These are phyloP conservation scores for Fusarium humuli DNA, from an alignment of 2,329 filamentous ascomycete genomes.

Conservation along the genomic window DNA sequence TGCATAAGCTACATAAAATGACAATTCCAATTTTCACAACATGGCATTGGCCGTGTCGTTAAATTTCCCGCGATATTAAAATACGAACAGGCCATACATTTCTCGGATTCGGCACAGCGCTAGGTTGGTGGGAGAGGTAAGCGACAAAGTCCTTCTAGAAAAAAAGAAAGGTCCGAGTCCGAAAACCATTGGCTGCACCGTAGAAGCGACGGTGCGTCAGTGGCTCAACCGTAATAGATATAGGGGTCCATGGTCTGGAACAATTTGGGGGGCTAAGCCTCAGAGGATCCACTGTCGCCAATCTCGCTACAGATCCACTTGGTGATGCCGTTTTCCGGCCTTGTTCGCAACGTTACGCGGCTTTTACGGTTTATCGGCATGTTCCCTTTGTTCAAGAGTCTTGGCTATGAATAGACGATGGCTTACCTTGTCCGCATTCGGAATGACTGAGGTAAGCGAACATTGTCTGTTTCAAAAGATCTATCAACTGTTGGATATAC, in stretches of 20 bases:
- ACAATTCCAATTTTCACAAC: not conserved
- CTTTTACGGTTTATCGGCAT: conserved; percentile 12
- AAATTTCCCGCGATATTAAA: not conserved
- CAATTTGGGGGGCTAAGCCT: conserved; percentile 6
- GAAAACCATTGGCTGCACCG: conserved; percentile 2
- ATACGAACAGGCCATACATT: not conserved
- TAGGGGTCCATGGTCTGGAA: conserved; percentile 3
- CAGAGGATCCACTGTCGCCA: not conserved
- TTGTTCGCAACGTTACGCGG: conserved; percentile 10
- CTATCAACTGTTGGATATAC: not conserved
- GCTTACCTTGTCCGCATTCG: not conserved
- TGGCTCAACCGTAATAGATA: conserved; percentile 9
- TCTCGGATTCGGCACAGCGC: conserved; percentile 3
- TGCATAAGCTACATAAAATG: not conserved
- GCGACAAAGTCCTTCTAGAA: not conserved
- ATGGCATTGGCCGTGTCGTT: not conserved
- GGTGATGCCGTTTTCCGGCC: conserved; percentile 9
- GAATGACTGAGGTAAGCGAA: not conserved
- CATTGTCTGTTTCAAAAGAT: not conserved
- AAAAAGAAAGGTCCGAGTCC: not conserved
- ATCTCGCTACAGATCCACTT: conserved; percentile 8
- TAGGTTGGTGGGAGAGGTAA: not conserved
- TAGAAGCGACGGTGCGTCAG: not conserved
- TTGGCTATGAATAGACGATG: not conserved
- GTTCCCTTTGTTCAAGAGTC: not conserved